Base-by-base conservation (phyloP, 139 green algal genomes). In the Microglena sp. region DNA sequence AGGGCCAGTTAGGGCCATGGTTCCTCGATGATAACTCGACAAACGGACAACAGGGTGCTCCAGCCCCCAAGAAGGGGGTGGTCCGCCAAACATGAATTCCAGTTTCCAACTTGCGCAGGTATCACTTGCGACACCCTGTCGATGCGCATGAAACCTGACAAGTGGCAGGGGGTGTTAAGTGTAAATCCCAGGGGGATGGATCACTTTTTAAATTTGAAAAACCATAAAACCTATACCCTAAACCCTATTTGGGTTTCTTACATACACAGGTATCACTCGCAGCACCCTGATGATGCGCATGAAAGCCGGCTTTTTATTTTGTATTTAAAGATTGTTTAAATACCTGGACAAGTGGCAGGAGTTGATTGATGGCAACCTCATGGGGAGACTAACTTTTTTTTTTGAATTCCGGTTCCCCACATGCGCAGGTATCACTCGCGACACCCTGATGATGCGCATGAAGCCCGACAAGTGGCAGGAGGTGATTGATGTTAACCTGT, bases 391-490 rank as follows among this genome's bases (percentile, higher is more conserved):
- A n/a, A n/a, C n/a, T n/a, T n/a, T n/a, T n/a, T n/a, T n/a, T n/a
- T n/a, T n/a, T 50, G 40, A n/a, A n/a, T 50, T 11, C 40, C 40
- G 40, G 40, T n/a, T 27, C 21, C 50, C 50, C 21, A n/a, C 50
- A 6, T n/a, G 21, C 21, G 5, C 78, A 91, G 87, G 89, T 33
- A 98, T 98, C 82, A 98, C 93, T 0, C 67, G 80, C 4, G 93
- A 98, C 78, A 89, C 78, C 1, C 76, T 99, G 29, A 92, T 99
- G 79, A 95, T 97, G 90, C 88, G 94, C 74, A 99, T 99, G 94
- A 99, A 98, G 89, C 84, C 84, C 0, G 83, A 92, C 29, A 76
- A 90, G 76, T 98, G 92, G 94, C 77, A 99, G 30, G 89, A 92
- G 4, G 94, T 99, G 29, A 96, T 99, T 57, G 81, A 96, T 74